These are phyloP conservation scores for Talaromyces rugulosus DNA, from an alignment of 2,329 filamentous ascomycete genomes.

Conservation along the genomic window DNA sequence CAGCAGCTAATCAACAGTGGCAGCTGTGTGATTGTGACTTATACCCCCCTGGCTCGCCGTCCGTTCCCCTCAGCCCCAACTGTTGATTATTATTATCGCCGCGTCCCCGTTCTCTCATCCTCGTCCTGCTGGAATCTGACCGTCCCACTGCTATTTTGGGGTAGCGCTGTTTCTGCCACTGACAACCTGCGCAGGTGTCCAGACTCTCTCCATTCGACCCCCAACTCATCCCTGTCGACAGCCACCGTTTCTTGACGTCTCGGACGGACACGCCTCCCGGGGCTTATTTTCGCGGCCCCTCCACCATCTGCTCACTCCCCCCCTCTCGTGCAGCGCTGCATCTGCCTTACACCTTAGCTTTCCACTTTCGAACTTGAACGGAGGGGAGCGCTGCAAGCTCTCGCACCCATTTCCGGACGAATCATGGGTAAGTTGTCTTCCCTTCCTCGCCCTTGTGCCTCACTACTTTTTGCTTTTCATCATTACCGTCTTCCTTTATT, in stretches of 20 bases:
- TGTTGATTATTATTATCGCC: background rate
- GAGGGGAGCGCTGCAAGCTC: conserved; percentile 13
- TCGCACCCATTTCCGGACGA: conserved; percentile 13
- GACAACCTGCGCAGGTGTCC: conserved; percentile 8
- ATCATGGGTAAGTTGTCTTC: conserved; percentile 22
- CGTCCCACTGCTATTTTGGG: conserved; percentile 6
- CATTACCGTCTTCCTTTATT: conserved; percentile 4
- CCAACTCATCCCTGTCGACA: conserved; percentile 12
- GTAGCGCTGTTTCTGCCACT: conserved; percentile 11
- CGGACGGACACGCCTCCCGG: conserved; percentile 13
- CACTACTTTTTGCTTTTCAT: conserved; percentile 1
- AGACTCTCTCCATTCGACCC: conserved; percentile 5
- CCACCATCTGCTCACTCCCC: conserved; percentile 10
- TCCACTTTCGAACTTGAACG: conserved; percentile 12
- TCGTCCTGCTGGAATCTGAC: background rate
- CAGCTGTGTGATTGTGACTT: conserved; percentile 9
- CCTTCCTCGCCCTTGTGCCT: conserved; percentile 2
- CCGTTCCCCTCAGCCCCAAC: background rate
- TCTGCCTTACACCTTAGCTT: conserved; percentile 14
- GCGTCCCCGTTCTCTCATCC: background rate
- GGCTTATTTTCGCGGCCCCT: conserved; percentile 8
- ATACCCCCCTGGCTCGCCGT: background rate
- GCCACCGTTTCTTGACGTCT: conserved; percentile 12
- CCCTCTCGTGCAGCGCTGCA: conserved; percentile 13
- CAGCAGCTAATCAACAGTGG: conserved; percentile 6